These are phyloP conservation scores for Colletotrichum orbiculare DNA, from an alignment of 2,329 filamentous ascomycete genomes.

Conservation along the genomic window DNA sequence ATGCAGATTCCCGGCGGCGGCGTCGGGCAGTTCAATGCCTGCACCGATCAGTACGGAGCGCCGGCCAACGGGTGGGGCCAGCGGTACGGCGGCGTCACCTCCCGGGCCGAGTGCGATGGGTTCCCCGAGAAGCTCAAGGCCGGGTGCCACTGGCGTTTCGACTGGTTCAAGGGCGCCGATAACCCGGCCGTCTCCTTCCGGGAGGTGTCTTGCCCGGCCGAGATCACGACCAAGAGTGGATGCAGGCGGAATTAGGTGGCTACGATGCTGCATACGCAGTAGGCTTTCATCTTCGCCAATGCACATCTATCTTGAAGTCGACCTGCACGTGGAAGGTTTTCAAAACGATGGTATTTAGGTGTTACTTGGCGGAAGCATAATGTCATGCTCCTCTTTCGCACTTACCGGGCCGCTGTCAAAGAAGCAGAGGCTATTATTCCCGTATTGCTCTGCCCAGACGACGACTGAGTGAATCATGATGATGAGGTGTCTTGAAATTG, in stretches of 20 bases:
- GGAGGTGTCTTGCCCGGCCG: conserved; percentile 66
- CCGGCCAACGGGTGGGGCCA: conserved; percentile 64
- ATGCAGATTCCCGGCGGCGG: conserved; percentile 61
- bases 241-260: conserved; percentile 43
- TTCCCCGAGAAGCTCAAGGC: conserved; percentile 65
- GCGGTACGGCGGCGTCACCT: conserved; percentile 67
- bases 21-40: conserved; percentile 62
- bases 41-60: conserved; percentile 54
- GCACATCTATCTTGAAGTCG: background rate
- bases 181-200: conserved; percentile 67
- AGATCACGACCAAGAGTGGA: conserved; percentile 54
- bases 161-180: conserved; percentile 70
- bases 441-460: background rate
- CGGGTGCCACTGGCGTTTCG: conserved; percentile 72
- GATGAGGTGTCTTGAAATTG: conserved; percentile 2
- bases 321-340: background rate
- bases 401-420: background rate
- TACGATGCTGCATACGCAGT: background rate
- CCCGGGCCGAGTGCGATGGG: conserved; percentile 60
- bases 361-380: conserved; percentile 7
- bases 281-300: background rate
- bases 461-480: conserved; percentile 2
- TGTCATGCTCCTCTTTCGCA: background rate
- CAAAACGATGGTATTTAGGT: background rate
- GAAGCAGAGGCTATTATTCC: background rate